Evolutionary conservation across 345 rosid genomes (phyloP).

Genomic region (Moringa oleifera): DNA sequence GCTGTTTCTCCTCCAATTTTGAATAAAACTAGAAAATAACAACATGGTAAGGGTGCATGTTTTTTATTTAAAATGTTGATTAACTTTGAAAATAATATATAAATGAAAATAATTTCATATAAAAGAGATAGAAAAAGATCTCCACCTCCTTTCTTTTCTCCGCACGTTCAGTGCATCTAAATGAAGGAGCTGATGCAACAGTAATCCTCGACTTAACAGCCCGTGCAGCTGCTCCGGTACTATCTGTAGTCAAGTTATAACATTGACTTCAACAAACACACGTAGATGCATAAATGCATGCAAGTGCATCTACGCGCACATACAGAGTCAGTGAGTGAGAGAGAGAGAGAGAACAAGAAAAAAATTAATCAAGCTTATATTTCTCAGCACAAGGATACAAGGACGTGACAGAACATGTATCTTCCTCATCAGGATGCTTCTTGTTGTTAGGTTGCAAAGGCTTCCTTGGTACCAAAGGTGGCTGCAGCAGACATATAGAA

Average conservation of each 20-base stretch:
- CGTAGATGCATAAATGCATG: neutral
- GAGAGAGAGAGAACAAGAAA: slow-evolving; percentile 8
- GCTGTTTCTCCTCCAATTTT: slow-evolving; percentile 80
- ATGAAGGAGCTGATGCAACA: slow-evolving; percentile 59
- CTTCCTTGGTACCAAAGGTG: slow-evolving; percentile 43
- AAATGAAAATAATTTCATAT: neutral
- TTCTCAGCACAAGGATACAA: slow-evolving; percentile 46
- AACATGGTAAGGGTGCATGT: slow-evolving; percentile 11
- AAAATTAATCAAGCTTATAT: slow-evolving; percentile 1
- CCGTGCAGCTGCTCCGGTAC: slow-evolving; percentile 54
- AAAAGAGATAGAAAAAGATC: slow-evolving; percentile 7
- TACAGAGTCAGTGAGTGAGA: neutral
- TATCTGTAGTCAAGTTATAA: slow-evolving; percentile 34
- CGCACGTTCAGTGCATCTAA: slow-evolving; percentile 73
- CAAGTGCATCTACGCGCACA: neutral
- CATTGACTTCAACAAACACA: slow-evolving; percentile 3
- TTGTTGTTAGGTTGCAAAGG: slow-evolving; percentile 56
- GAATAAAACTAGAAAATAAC: slow-evolving; percentile 50
- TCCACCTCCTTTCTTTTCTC: slow-evolving; percentile 87
- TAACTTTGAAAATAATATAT: no score
- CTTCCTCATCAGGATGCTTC: slow-evolving; percentile 73
- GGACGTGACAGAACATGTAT: slow-evolving; percentile 62
- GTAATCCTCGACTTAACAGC: slow-evolving; percentile 35
- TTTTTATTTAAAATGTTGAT: neutral
- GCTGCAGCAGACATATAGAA: slow-evolving; percentile 22